Evolutionary conservation across 257 asterid genomes (phyloP).

Genomic region (Solanum pinnatisectum): DNA sequence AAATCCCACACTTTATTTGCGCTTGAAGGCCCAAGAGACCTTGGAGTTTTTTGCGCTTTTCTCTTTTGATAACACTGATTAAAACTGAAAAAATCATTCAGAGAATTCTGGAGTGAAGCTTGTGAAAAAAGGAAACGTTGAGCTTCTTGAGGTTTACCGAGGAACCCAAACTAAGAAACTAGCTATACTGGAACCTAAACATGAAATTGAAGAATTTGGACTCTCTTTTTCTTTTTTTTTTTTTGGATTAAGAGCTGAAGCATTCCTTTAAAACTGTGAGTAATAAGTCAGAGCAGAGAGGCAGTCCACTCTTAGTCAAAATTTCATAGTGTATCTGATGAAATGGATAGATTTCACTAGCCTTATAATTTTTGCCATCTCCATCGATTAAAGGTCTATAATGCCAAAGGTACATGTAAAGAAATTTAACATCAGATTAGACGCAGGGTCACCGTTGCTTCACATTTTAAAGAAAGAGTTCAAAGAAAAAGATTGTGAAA

Average conservation of each 20-base stretch:
- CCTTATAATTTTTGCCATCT: neutral
- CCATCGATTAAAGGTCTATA: neutral
- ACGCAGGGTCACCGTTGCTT: neutral
- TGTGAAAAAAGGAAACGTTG: neutral
- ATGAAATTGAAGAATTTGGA: neutral
- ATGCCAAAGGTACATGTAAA: neutral
- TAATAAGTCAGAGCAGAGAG: neutral
- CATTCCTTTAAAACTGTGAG: neutral
- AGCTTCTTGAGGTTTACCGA: neutral
- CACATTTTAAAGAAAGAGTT: constrained; percentile 1
- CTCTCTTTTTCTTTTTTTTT: neutral
- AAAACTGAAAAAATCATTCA: neutral
- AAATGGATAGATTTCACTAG: neutral
- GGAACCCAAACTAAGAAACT: neutral
- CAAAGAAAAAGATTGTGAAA: constrained; percentile 6
- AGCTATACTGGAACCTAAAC: neutral
- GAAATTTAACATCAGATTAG: neutral
- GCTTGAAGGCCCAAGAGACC: neutral
- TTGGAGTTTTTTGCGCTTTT: neutral
- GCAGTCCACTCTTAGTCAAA: neutral
- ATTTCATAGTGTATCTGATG: neutral
- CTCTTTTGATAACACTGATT: neutral
- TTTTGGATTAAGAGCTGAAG: neutral
- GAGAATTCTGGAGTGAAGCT: neutral
- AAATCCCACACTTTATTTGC: neutral